Percentiles rank a stretch among this genome's conserved stretches.
Conservation (phyloP, 2,329 filamentous ascomycete genomes). For the Fusarium chaquense region DNA sequence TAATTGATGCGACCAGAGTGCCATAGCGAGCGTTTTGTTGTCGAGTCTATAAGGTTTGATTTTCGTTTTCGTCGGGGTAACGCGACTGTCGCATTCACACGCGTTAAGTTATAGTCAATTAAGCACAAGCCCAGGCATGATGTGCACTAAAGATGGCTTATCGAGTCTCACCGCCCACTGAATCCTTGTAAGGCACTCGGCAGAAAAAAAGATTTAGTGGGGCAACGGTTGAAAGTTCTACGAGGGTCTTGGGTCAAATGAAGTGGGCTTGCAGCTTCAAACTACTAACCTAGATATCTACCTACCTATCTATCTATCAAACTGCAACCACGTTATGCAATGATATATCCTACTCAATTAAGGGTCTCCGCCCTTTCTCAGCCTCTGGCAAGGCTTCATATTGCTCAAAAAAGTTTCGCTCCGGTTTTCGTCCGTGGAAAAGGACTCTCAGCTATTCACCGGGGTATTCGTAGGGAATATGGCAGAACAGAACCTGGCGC, state of each 20-base stretch:
- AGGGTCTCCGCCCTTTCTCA: slow-evolving; percentile 41
- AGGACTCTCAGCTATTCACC: slow-evolving; percentile 74
- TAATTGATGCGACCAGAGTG: slow-evolving; percentile 1
- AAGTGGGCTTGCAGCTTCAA: slow-evolving; percentile 10
- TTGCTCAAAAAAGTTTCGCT: slow-evolving; percentile 17
- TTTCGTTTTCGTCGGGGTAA: slow-evolving; percentile 24
- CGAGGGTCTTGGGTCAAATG: background rate
- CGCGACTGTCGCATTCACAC: slow-evolving; percentile 39
- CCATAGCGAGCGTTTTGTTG: slow-evolving; percentile 11
- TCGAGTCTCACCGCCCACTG: slow-evolving; percentile 40
- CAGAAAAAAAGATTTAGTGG: slow-evolving; percentile 48
- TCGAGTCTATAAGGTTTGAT: slow-evolving; percentile 11
- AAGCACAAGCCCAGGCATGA: slow-evolving; percentile 6
- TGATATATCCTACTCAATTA: slow-evolving; percentile 45
- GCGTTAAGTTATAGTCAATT: slow-evolving; percentile 40
- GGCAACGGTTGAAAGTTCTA: slow-evolving; percentile 29
- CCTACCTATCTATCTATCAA: background rate
- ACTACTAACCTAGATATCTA: background rate
- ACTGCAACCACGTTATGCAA: slow-evolving; percentile 41
- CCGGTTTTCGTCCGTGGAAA: slow-evolving; percentile 46
- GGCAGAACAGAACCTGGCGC: background rate
- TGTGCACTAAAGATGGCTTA: slow-evolving; percentile 12
- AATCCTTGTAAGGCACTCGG: slow-evolving; percentile 33
- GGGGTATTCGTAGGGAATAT: slow-evolving; percentile 61
- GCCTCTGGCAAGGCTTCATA: slow-evolving; percentile 27